These are phyloP conservation scores for Amanita thiersii DNA, from an alignment of 768 basidiomycete species.

Conservation along the genomic window DNA sequence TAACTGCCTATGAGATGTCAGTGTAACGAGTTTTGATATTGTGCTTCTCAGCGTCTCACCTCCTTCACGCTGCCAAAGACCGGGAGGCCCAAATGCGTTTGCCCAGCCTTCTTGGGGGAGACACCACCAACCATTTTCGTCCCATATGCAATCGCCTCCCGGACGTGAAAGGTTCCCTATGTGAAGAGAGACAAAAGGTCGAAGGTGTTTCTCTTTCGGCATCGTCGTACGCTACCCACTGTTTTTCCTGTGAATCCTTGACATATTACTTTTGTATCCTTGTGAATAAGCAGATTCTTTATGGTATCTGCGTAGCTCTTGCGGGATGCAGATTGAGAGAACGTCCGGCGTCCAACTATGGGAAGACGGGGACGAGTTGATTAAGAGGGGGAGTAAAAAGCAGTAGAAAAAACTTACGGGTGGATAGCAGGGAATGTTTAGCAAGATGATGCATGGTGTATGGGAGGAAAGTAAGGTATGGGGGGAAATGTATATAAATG, in stretches of 20 bases:
- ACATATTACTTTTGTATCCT: constrained; percentile 90
- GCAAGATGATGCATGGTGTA: constrained; percentile 51
- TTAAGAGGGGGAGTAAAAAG: neutral
- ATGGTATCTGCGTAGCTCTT: constrained; percentile 84
- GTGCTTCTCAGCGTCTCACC: constrained; percentile 34
- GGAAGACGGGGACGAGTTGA: constrained; percentile 8
- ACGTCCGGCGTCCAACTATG: constrained; percentile 70
- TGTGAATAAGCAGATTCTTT: constrained; percentile 85
- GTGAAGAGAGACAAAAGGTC: neutral
- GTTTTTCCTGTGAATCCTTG: constrained; percentile 96
- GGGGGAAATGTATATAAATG: neutral
- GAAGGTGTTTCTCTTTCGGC: neutral
- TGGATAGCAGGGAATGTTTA: constrained; percentile 45
- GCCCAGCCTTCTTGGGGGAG: constrained; percentile 93
- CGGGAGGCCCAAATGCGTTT: constrained; percentile 90
- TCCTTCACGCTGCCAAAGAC: constrained; percentile 90
- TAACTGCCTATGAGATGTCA: constrained; percentile 59
- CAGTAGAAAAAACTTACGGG: constrained; percentile 30
- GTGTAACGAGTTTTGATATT: neutral
- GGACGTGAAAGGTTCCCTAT: constrained; percentile 94
- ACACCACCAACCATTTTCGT: constrained; percentile 98
- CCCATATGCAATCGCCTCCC: constrained; percentile 89
- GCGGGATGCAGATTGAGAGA: constrained; percentile 70
- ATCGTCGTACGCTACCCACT: constrained; percentile 32
- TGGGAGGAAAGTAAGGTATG: neutral